A percentile compares a stretch with the other conserved stretches of the same genome.
phyloP scores from a whole-genome alignment of 2,329 filamentous ascomycete genomes.

The Botrytis tulipae region DNA sequence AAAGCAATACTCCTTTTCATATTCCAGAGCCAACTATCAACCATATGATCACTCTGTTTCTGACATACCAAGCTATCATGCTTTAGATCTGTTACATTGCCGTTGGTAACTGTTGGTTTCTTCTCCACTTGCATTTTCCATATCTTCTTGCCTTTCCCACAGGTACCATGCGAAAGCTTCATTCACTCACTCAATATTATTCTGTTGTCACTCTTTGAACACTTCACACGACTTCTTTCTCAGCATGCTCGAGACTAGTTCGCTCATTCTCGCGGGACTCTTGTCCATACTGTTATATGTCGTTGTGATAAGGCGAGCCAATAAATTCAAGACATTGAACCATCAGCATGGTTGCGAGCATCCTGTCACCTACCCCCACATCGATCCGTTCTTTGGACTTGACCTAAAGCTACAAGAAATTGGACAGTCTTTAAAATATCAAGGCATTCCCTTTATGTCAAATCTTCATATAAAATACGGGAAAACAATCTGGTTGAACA shows the following conservation, averaged over 20 bases:
- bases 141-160: background rate
- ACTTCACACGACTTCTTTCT: background rate
- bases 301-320: background rate
- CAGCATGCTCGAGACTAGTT: background rate
- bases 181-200: too few species aligned
- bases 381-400: conserved; percentile 12
- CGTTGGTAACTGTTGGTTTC: background rate
- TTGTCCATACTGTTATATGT: background rate
- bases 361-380: conserved; percentile 4
- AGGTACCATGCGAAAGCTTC: background rate
- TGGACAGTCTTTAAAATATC: background rate
- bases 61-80: background rate
- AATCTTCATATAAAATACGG: conserved; percentile 8
- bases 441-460: background rate
- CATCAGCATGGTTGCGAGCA: background rate
- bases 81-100: background rate
- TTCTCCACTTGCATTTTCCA: background rate
- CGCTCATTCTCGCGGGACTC: background rate
- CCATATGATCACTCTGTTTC: background rate
- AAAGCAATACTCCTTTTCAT: background rate
- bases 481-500: background rate
- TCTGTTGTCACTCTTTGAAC: background rate
- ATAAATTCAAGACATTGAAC: background rate
- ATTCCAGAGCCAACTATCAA: background rate
- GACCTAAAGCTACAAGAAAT: conserved; percentile 14